phyloP scores from a whole-genome alignment of 176 grass and related monocot species.

The Triticum aestivum region DNA sequence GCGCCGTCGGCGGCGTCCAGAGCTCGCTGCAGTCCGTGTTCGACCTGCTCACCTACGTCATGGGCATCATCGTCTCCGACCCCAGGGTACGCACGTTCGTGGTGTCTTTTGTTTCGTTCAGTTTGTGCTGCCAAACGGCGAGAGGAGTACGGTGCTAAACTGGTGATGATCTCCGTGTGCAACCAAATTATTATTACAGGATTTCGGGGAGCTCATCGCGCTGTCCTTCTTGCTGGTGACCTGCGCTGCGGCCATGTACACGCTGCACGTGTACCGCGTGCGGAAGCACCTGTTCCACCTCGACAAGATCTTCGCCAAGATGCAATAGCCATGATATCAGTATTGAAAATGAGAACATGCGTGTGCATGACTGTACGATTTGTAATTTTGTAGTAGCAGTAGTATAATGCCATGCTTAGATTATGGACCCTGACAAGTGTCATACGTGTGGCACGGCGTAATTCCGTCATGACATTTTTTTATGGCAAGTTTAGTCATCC shows the following conservation, averaged over 20 bases:
- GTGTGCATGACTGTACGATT: too few species aligned
- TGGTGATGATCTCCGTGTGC: background rate
- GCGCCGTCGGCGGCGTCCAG: conserved; percentile 75
- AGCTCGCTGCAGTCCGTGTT: conserved; percentile 85
- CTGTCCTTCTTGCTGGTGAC: conserved; percentile 79
- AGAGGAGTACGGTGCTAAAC: too few species aligned
- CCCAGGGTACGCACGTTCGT: conserved; percentile 43
- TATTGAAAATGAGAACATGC: too few species aligned
- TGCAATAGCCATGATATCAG: background rate
- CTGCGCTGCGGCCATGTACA: conserved; percentile 58
- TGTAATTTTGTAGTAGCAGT: too few species aligned
- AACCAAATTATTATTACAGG: conserved; percentile 27
- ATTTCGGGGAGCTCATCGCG: conserved; percentile 69
- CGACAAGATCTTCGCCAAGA: conserved; percentile 58
- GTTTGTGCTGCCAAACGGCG: too few species aligned
- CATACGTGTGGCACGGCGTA: too few species aligned
- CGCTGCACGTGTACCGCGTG: conserved; percentile 57
- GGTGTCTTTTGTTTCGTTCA: too few species aligned
- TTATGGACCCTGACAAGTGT: too few species aligned
- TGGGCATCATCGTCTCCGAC: conserved; percentile 81
- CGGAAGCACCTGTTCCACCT: conserved; percentile 89
- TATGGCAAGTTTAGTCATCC: too few species aligned
- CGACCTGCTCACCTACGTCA: conserved; percentile 78
- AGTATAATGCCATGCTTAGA: too few species aligned
- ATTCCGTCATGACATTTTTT: too few species aligned